phyloP scores from a whole-genome alignment of 257 asterid genomes.

The Fraxinus anomala region DNA sequence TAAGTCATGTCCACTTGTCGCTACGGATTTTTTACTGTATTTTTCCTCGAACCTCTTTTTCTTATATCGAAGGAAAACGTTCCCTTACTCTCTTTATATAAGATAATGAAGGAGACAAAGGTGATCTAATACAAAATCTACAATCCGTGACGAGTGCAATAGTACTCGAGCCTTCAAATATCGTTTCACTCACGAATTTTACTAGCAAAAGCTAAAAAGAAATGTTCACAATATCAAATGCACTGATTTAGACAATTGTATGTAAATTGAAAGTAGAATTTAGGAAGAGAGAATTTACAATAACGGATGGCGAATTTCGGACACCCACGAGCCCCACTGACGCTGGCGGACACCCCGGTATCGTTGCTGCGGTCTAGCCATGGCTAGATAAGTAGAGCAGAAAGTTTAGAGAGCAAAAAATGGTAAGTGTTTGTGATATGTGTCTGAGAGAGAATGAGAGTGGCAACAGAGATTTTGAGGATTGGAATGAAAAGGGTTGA shows the following conservation, averaged over 20 bases:
- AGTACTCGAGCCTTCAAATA: neutral
- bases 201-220: neutral
- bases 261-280: neutral
- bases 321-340: slow-evolving; percentile 99
- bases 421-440: slow-evolving; percentile 27
- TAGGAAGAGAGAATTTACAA: slow-evolving; percentile 41
- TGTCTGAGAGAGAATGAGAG: slow-evolving; percentile 12
- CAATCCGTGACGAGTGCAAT: too few relatives aligned
- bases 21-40: too few relatives aligned
- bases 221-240: too few relatives aligned
- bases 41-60: neutral
- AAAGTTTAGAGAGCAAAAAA: neutral
- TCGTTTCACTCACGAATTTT: neutral
- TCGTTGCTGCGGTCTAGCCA: slow-evolving; percentile 76
- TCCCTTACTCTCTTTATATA: too few relatives aligned
- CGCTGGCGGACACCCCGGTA: slow-evolving; percentile 91
- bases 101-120: neutral
- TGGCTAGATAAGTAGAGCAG: slow-evolving; percentile 9
- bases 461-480: neutral
- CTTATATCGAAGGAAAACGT: too few relatives aligned
- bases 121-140: neutral
- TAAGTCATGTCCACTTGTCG: neutral
- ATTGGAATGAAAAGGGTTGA: slow-evolving; percentile 12
- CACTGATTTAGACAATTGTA: neutral
- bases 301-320: slow-evolving; percentile 94